These are phyloP conservation scores for Fragilaria radians DNA, from an alignment of 108 stramenopile genomes.

Conservation along the genomic window DNA sequence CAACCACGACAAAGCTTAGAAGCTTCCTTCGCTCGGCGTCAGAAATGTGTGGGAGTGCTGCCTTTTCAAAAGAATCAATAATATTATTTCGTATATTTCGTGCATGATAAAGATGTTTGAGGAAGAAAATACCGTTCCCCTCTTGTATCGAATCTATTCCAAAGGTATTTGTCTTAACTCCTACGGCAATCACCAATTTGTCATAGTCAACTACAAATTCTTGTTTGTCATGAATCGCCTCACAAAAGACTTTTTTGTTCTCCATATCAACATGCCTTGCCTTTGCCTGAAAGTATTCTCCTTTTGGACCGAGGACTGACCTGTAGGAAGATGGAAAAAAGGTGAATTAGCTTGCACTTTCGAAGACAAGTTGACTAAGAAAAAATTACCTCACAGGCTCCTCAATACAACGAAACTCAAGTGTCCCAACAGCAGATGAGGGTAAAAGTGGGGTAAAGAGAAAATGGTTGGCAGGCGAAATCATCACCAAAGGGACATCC, in stretches of 20 bases:
- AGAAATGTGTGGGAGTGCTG: conserved; percentile 66
- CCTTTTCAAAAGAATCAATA: conserved; percentile 93
- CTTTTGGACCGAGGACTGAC: conserved; percentile 32
- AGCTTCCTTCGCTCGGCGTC: conserved; percentile 69
- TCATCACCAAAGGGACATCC: conserved; percentile 17
- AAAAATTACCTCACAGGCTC: conserved; percentile 81
- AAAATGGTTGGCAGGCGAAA: conserved; percentile 93
- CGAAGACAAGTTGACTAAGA: conserved; percentile 4
- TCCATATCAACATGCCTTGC: conserved; percentile 57
- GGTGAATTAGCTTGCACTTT: conserved; percentile 5
- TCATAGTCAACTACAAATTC: conserved; percentile 86
- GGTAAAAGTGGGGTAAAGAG: conserved; percentile 96
- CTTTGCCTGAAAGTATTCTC: conserved; percentile 80
- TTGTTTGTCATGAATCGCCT: conserved; percentile 48
- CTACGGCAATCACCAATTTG: conserved; percentile 79
- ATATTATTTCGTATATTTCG: conserved; percentile 88
- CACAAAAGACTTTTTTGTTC: conserved; percentile 45
- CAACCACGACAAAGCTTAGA: conserved; percentile 94
- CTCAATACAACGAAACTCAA: conserved; percentile 92
- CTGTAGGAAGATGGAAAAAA: conserved; percentile 3
- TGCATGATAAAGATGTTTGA: conserved; percentile 94
- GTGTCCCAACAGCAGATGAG: conserved; percentile 92
- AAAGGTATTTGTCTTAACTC: conserved; percentile 92
- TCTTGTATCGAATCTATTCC: conserved; percentile 26
- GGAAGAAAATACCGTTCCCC: conserved; percentile 84